phyloP scores from a whole-genome alignment of 805 yeast species.

The Scheffersomyces spartinae region DNA sequence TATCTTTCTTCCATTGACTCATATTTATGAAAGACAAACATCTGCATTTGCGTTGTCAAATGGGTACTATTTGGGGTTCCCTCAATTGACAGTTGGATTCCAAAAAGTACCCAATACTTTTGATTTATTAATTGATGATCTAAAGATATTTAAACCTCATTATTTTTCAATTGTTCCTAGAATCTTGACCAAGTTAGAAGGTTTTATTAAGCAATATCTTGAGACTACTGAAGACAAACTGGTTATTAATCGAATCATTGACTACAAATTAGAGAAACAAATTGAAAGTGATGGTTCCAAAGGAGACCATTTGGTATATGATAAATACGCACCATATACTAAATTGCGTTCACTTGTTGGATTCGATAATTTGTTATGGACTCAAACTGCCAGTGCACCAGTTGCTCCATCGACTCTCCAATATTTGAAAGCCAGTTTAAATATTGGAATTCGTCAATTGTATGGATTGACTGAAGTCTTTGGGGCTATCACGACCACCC shows the following conservation, averaged over 20 bases:
- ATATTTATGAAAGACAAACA: conserved; percentile 21
- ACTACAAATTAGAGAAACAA: conserved; percentile 9
- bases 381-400: conserved; percentile 16
- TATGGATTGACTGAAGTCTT: conserved; percentile 23
- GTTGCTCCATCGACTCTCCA: conserved; percentile 10
- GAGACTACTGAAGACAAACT: too few relatives aligned
- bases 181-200: conserved; percentile 19
- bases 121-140: conserved; percentile 21
- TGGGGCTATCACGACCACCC: conserved; percentile 11
- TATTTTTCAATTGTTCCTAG: conserved; percentile 21
- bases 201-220: too few relatives aligned
- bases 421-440: conserved; percentile 14
- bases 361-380: conserved; percentile 7
- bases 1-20: conserved; percentile 25
- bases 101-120: too few relatives aligned
- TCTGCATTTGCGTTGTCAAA: conserved; percentile 9
- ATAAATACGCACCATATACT: conserved; percentile 4
- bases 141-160: conserved; percentile 15
- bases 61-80: conserved; percentile 18
- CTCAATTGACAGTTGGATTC: conserved; percentile 9
- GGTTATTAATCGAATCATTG: conserved; percentile 9
- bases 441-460: conserved; percentile 17
- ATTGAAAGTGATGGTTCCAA: conserved; percentile 7
- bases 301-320: conserved; percentile 10
- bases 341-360: conserved; percentile 11